These are phyloP conservation scores for Saccharomycopsis babjevae DNA, from an alignment of 805 yeast genomes.

Conservation along the genomic window DNA sequence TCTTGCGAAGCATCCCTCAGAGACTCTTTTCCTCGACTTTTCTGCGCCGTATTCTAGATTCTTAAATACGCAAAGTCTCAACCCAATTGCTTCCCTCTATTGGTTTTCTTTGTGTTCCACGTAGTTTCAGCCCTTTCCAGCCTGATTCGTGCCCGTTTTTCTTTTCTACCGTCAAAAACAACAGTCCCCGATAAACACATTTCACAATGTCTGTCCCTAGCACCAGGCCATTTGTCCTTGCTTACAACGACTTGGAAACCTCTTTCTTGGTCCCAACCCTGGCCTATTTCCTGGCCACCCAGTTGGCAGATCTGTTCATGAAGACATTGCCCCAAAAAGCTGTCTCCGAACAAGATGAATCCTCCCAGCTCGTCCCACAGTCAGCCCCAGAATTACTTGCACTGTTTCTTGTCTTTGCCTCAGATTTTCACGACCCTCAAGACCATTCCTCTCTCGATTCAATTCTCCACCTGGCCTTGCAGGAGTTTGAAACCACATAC, in stretches of 20 bases:
- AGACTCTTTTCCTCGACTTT: not conserved
- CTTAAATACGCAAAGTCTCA: not conserved
- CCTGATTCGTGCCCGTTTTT: too few species aligned
- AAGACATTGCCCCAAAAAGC: slow-evolving; percentile 76
- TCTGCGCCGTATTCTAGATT: not conserved
- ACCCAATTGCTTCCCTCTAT: not conserved
- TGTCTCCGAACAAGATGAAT: slow-evolving; percentile 81
- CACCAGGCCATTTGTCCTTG: slow-evolving; percentile 70
- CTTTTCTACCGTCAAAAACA: not conserved
- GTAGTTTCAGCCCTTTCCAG: too few species aligned
- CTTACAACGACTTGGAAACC: slow-evolving; percentile 84
- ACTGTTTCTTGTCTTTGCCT: slow-evolving; percentile 68
- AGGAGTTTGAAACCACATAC: slow-evolving; percentile 79
- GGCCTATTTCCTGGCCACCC: slow-evolving; percentile 70
- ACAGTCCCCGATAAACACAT: not conserved
- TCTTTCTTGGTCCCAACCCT: slow-evolving; percentile 79
- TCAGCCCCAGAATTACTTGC: slow-evolving; percentile 58
- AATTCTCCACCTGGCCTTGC: slow-evolving; percentile 57
- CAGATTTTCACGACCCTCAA: slow-evolving; percentile 35
- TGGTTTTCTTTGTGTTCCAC: too few species aligned
- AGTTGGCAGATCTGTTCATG: slow-evolving; percentile 76
- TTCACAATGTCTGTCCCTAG: slow-evolving; percentile 25
- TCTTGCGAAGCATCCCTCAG: not conserved
- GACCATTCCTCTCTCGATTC: slow-evolving; percentile 51
- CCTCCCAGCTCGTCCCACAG: slow-evolving; percentile 40